Evolutionary conservation across 2,329 filamentous ascomycete genomes (phyloP).

Genomic region (Alternaria arborescens): DNA sequence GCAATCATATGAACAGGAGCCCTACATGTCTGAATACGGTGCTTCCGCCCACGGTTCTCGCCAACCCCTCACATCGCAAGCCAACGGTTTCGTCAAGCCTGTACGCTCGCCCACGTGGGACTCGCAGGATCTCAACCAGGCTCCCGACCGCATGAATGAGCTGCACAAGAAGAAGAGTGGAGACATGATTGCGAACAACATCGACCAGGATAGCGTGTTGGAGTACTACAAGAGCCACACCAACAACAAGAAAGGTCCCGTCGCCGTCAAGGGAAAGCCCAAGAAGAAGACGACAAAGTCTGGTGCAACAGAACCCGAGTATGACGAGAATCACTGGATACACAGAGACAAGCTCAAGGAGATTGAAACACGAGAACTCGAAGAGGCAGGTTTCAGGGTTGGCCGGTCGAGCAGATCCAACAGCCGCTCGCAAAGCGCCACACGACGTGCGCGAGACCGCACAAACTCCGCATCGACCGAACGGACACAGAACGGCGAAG

Average conservation of each 20-base stretch:
- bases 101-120: conserved; percentile 44
- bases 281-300: conserved; percentile 41
- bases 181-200: conserved; percentile 53
- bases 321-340: conserved; percentile 79
- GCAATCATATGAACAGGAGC: conserved; percentile 40
- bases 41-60: conserved; percentile 38
- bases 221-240: conserved; percentile 54
- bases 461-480: conserved; percentile 46
- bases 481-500: conserved; percentile 34
- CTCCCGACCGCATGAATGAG: conserved; percentile 47
- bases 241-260: conserved; percentile 27
- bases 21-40: conserved; percentile 49
- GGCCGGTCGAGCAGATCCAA: conserved; percentile 54
- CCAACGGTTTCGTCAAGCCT: conserved; percentile 45
- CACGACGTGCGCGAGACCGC: conserved; percentile 37
- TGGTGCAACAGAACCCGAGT: conserved; percentile 32
- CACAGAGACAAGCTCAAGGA: conserved; percentile 83
- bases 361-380: conserved; percentile 82
- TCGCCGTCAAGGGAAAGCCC: conserved; percentile 29
- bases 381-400: conserved; percentile 75
- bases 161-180: conserved; percentile 53
- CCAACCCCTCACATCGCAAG: conserved; percentile 46
- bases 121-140: conserved; percentile 37
- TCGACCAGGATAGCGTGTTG: conserved; percentile 58
- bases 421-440: conserved; percentile 48